Evolutionary conservation across 1,284 basidiomycete genomes (phyloP), one percentile per base, ranked within the genome.

Genomic region (Malassezia caprae): DNA sequence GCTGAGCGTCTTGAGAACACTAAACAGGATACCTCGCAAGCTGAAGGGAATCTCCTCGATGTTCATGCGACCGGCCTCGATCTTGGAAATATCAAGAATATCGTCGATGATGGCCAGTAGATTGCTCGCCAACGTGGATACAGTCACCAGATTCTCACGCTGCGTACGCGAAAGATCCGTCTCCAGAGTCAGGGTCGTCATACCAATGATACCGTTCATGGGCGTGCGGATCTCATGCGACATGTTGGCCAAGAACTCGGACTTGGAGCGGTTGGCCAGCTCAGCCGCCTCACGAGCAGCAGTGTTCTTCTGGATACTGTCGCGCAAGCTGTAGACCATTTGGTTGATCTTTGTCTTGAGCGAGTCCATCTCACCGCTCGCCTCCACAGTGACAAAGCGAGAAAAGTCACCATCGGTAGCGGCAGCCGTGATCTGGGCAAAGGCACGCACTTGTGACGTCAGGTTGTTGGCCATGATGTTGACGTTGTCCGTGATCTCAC

Each of bases 331-430:
- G 79, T 90, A 96, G 58, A 98, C 90, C 93, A 96, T 96, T 77
- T 94, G 89, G 74, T 94, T 93, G 79, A 94, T 94, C 78, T 96
- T 94, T 5, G 90, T 96, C 81, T 98, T 98, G 78, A 99, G 82
- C 59, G 88, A 91, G 78, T 98, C 93, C 94, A 98, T 96, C 77
- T 98, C 94, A 53, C 94, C 94, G 54, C 84, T 87, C 0, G 93
- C 94, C 73, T 98, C 93, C 73, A 99, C 93, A 15, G 94, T 98
- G 79, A 98, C 96, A 80, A 98, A 98, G 19, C 91, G 83, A 19
- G 90, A 93, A 77, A 96, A 98, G 78, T 99, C 94, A 59, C 94
- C 94, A 72, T 96, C 93, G 79, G 93, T 96, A 13, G 94, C 94
- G 1, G 94, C 94, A 0, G 93, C 91, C 0, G 90, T 93, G 71